Percentiles rank a stretch among this genome's conserved stretches.
phyloP scores from a whole-genome alignment of 1,284 basidiomycete species.

The Ganoderma lucidum region DNA sequence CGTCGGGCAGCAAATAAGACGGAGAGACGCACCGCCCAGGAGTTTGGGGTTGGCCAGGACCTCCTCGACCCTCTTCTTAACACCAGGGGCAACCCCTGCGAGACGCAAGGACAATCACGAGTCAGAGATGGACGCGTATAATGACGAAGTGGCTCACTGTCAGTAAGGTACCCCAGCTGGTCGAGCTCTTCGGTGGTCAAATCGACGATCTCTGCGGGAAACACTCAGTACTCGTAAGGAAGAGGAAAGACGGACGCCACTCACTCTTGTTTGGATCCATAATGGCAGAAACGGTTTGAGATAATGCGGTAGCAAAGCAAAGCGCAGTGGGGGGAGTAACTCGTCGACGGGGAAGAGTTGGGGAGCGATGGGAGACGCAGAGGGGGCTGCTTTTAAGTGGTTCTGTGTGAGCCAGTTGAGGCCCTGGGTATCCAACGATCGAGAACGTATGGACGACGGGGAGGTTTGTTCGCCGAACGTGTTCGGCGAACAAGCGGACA shows the following conservation, averaged over 20 bases:
- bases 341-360: constrained; percentile 15
- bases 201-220: constrained; percentile 45
- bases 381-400: constrained; percentile 18
- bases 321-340: no score
- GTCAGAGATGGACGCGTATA: constrained; percentile 41
- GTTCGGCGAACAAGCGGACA: no score
- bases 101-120: constrained; percentile 41
- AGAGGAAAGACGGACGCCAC: constrained; percentile 40
- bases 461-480: no score
- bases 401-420: no score
- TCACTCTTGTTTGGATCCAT: constrained; percentile 42
- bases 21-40: constrained; percentile 41
- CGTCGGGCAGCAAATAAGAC: constrained; percentile 35
- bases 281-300: constrained; percentile 9
- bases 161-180: constrained; percentile 40
- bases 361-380: constrained; percentile 26
- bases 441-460: no score
- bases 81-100: constrained; percentile 41
- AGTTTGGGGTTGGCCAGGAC: constrained; percentile 38
- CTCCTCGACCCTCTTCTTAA: constrained; percentile 37
- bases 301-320: no score
- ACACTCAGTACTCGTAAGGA: constrained; percentile 43
- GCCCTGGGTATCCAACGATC: no score
- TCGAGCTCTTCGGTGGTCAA: constrained; percentile 42
- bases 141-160: constrained; percentile 42